Evolutionary conservation across 805 yeast species (phyloP), one percentile per base, ranked within the genome.

Genomic region (Candida insectorum): DNA sequence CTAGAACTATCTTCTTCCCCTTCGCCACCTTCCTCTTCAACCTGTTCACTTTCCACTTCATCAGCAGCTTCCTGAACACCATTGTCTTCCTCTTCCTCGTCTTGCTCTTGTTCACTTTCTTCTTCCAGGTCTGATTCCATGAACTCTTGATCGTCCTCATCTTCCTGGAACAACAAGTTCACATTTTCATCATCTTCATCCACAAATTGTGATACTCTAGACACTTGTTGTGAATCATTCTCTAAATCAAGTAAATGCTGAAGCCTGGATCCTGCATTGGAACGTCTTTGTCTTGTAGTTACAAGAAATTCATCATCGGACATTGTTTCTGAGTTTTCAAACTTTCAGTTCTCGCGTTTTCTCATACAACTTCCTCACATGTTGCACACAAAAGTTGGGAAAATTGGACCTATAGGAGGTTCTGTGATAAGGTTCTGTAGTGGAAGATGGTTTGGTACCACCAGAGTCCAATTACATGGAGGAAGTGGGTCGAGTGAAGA

Each of bases 261-360:
- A 53, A 93, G 65, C 34, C 93, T 69, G 33, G 85, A 82, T 11
- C 98, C 98, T 2, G 98, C 98, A 60, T 91, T 93, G 27, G 87
- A 58, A 34, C 98, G 76, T 43, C 86, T 69, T 40, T 77, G 63
- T 41, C 97, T 73, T 3, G 95, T 81, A 14, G 84, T 77, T 46
- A 83, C 82, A 36, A 87, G 68, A 47, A 21, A 39, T 26, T 67
- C 74, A 25, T 41, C 37, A 14, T 40, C 44, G 13, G 44, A 40
- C 45, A 37, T 37, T 11, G 8, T 20, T 20, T 11, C 14, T 24
- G 26, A 12, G 23, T 20, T 20, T 20, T 8, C 11, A 20, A 20
- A 20, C 8, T 20, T 11, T 20, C 23, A 11, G 11, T 8, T 11
- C 11, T 20, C 23, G 23, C 23, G 23, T 8, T 20, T 20, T 20